Conservation (phyloP, 345 rosid species). For the Pugionium dolabratum region DNA sequence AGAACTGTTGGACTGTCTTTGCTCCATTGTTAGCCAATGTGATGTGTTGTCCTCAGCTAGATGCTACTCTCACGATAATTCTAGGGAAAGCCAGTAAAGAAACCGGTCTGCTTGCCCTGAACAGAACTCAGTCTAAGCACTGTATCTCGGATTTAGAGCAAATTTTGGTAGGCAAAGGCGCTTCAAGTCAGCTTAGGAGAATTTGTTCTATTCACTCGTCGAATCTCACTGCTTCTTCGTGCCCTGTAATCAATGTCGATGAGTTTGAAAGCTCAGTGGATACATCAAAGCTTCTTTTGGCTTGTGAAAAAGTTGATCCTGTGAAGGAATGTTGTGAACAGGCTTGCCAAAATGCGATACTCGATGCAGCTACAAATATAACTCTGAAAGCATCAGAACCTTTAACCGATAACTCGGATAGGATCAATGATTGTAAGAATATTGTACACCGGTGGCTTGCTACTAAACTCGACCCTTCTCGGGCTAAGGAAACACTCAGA, state of each 20-base stretch:
- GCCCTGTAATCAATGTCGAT: constrained; percentile 72
- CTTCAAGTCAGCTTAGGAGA: constrained; percentile 50
- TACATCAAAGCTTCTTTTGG: constrained; percentile 68
- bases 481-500: constrained; percentile 76
- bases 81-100: constrained; percentile 77
- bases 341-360: constrained; percentile 77
- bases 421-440: constrained; percentile 68
- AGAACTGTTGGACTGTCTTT: constrained; percentile 71
- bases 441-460: constrained; percentile 86
- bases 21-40: constrained; percentile 90
- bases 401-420: constrained; percentile 58
- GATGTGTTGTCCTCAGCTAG: constrained; percentile 93
- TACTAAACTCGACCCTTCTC: constrained; percentile 63
- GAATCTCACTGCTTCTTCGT: constrained; percentile 80
- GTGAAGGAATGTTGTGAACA: constrained; percentile 91
- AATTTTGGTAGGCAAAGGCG: constrained; percentile 79
- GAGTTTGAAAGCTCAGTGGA: constrained; percentile 73
- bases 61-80: constrained; percentile 72
- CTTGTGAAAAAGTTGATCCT: constrained; percentile 76
- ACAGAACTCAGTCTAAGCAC: constrained; percentile 59
- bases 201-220: constrained; percentile 64
- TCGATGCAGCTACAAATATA: constrained; percentile 71
- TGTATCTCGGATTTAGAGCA: constrained; percentile 86
- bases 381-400: constrained; percentile 61
- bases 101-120: constrained; percentile 68